Evolutionary conservation across 176 grass and related monocot species (phyloP).

Genomic region (Oryza coarctata): DNA sequence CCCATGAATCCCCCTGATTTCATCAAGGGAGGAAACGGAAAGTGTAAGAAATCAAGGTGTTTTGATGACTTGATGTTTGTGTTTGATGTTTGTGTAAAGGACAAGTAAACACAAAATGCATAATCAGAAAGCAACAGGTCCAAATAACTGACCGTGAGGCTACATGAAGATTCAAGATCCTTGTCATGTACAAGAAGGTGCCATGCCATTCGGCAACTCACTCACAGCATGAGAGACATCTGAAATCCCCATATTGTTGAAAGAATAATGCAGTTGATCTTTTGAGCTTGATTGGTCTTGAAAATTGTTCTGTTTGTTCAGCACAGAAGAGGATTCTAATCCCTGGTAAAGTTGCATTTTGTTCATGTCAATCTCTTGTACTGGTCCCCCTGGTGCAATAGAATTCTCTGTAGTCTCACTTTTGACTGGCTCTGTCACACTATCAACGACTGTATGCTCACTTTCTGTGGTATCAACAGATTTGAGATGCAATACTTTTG

Average conservation of each 20-base stretch:
- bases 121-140: background rate
- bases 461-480: background rate
- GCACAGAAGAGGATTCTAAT: background rate
- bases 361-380: background rate
- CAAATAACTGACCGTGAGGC: background rate
- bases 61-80: background rate
- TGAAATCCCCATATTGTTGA: background rate
- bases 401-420: background rate
- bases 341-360: background rate
- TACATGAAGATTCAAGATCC: background rate
- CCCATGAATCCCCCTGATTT: background rate
- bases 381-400: background rate
- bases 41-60: no score
- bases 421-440: background rate
- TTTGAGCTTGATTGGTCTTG: slow-evolving; percentile 13
- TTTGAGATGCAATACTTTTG: background rate
- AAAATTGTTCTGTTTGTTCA: background rate
- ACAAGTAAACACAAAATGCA: background rate
- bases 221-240: background rate
- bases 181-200: slow-evolving; percentile 1
- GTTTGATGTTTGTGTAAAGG: background rate
- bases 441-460: background rate
- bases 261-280: background rate
- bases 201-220: background rate
- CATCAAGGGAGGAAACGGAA: no score